Percentiles rank a stretch among this genome's conserved stretches.
These are phyloP conservation scores for Candida sanyaensis DNA, from an alignment of 1,139 yeast species.

Conservation along the genomic window DNA sequence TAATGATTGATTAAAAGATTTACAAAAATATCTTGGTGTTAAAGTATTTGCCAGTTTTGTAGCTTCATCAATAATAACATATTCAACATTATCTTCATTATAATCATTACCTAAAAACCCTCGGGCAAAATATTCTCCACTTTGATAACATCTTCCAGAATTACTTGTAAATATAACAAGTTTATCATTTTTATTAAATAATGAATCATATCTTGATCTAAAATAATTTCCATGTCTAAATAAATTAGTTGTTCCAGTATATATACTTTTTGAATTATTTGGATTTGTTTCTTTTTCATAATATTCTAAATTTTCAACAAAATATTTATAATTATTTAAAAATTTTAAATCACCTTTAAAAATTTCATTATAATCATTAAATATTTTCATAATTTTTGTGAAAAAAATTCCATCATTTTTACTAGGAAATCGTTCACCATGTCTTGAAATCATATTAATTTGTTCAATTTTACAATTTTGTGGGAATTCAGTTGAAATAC, in stretches of 20 bases:
- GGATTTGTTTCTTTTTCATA: conserved; percentile 35
- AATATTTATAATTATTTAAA: conserved; percentile 35
- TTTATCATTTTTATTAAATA: conserved; percentile 19
- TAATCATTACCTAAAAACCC: conserved; percentile 34
- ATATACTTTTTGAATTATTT: conserved; percentile 26
- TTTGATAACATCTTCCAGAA: conserved; percentile 32
- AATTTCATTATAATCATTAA: conserved; percentile 22
- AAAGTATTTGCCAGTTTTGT: conserved; percentile 38
- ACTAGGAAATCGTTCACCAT: conserved; percentile 71
- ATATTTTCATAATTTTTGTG: conserved; percentile 20
- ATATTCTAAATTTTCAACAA: conserved; percentile 25
- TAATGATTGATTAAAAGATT: conserved; percentile 12
- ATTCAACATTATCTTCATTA: conserved; percentile 19
- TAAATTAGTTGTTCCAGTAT: conserved; percentile 33
- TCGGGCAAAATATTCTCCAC: conserved; percentile 31
- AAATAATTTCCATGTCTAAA: conserved; percentile 36
- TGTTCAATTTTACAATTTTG: conserved; percentile 58
- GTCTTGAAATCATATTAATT: conserved; percentile 63
- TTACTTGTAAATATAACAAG: conserved; percentile 37
- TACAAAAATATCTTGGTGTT: conserved; percentile 32
- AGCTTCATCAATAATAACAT: conserved; percentile 31
- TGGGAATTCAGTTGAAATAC: conserved; percentile 51
- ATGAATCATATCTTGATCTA: conserved; percentile 30
- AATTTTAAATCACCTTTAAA: conserved; percentile 34
- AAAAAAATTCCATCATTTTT: conserved; percentile 26